Conservation (phyloP, 306 rosid species). For the Cucumis sativus region DNA sequence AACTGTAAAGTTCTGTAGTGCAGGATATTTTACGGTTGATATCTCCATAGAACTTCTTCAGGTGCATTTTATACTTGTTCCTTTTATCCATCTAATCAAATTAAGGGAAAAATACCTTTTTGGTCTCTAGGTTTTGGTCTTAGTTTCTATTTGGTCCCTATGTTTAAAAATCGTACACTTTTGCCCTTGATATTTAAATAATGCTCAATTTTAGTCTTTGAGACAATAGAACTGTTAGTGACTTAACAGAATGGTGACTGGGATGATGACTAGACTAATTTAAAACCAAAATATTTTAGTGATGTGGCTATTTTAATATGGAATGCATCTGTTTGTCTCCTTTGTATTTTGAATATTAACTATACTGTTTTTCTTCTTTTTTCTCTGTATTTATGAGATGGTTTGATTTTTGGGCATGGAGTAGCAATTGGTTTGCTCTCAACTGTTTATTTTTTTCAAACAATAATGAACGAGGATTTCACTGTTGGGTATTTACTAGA, state of each 20-base stretch:
- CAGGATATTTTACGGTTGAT: conserved; percentile 52
- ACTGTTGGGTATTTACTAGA: neutral
- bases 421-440: neutral
- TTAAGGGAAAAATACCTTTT: neutral
- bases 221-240: no score
- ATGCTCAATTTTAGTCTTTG: no score
- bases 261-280: no score
- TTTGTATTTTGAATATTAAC: neutral
- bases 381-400: neutral
- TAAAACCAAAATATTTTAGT: no score
- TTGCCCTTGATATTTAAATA: no score
- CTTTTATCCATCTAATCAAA: conserved; percentile 7
- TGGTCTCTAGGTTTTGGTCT: no score
- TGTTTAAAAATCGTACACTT: no score
- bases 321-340: conserved; percentile 1
- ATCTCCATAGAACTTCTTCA: conserved; percentile 73
- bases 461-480: neutral
- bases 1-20: conserved; percentile 49
- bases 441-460: neutral
- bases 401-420: neutral
- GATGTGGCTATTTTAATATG: no score
- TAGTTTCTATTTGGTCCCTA: no score
- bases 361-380: neutral
- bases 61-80: conserved; percentile 33
- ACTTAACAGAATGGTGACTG: no score